Base-by-base conservation (phyloP, 768 basidiomycete species). In the Crassisporium funariophilum region DNA sequence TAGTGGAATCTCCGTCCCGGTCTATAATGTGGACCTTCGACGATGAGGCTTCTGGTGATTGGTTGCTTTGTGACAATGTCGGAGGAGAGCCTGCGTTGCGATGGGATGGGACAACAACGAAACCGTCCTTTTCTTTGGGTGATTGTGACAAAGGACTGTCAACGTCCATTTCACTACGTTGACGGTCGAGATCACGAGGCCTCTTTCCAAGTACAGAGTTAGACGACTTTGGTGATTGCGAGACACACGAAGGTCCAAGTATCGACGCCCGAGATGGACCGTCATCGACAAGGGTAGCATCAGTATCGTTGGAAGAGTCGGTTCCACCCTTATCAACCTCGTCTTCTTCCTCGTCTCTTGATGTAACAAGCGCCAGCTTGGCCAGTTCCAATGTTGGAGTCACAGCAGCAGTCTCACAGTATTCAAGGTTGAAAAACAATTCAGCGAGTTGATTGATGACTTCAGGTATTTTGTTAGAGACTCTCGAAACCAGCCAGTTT, bases 291-390 rank as follows among this genome's bases (percentile, higher is more conserved):
- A 93, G 77, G 10, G 91, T 93, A 12, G 90, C 90, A 64, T 92
- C 90, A 1, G 89, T 91, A 59, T 91, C 90, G 52, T 91, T 88
- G 16, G 90, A 91, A 16, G 86, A 83, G 57, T 88, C 88, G 1
- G 88, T 89, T 45, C 82, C 83, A 45, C 83, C 76, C 53, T 79
- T 79, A 50, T 85, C 85, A 21, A 74, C 76, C 52, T 88, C 87
- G 50, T 88, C 89, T 51, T 91, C 89, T 64, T 91, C 88, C 63
- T 95, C 93, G 51, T 94, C 92, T 58, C 90, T 82, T 2, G 89
- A 88, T 4, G 93, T 93, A 24, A 95, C 86, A 15, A 97, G 78
- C 0, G 93, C 94, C 16, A 95, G 79, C 61, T 97, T 93, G 5
- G 93, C 93, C 15, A 97, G 75, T 56, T 95, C 91, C 35, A 91